Conservation (phyloP, 768 basidiomycete species). For the Mycena crocata region DNA sequence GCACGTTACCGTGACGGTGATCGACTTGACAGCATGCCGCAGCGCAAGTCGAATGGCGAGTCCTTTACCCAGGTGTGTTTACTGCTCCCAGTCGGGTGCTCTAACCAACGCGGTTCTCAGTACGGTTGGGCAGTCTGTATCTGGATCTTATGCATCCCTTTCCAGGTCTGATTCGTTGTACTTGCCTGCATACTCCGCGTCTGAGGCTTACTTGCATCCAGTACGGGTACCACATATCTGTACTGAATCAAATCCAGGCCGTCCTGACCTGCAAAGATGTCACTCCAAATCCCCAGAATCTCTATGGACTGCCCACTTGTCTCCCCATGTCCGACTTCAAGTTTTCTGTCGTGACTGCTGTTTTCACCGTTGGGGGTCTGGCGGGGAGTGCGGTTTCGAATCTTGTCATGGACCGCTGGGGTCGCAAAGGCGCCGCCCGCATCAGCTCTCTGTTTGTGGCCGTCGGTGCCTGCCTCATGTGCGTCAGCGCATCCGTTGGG, state of each 20-base stretch:
- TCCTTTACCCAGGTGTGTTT: slow-evolving; percentile 19
- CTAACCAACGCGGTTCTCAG: slow-evolving; percentile 46
- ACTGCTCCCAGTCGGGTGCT: background rate
- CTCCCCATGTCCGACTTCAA: slow-evolving; percentile 80
- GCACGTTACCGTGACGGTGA: too few species aligned
- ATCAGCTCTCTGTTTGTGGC: slow-evolving; percentile 67
- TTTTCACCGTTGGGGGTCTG: slow-evolving; percentile 91
- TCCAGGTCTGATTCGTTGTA: slow-evolving; percentile 56
- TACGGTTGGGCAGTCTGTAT: slow-evolving; percentile 74
- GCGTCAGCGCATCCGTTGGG: slow-evolving; percentile 65
- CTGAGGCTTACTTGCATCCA: slow-evolving; percentile 43
- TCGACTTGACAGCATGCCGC: too few species aligned
- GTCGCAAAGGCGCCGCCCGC: slow-evolving; percentile 75
- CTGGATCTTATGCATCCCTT: slow-evolving; percentile 76
- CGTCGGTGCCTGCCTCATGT: slow-evolving; percentile 75
- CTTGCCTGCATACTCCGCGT: slow-evolving; percentile 2
- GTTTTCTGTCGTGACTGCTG: slow-evolving; percentile 86
- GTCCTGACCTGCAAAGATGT: slow-evolving; percentile 75
- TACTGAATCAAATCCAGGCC: slow-evolving; percentile 88
- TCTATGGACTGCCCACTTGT: slow-evolving; percentile 72
- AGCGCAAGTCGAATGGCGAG: slow-evolving; percentile 21
- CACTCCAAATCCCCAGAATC: slow-evolving; percentile 35
- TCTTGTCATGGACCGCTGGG: slow-evolving; percentile 74
- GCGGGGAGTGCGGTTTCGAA: slow-evolving; percentile 79
- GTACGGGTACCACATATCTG: slow-evolving; percentile 95